Base-by-base conservation (phyloP, 2,329 filamentous ascomycete genomes). In the Fusarium sp. region DNA sequence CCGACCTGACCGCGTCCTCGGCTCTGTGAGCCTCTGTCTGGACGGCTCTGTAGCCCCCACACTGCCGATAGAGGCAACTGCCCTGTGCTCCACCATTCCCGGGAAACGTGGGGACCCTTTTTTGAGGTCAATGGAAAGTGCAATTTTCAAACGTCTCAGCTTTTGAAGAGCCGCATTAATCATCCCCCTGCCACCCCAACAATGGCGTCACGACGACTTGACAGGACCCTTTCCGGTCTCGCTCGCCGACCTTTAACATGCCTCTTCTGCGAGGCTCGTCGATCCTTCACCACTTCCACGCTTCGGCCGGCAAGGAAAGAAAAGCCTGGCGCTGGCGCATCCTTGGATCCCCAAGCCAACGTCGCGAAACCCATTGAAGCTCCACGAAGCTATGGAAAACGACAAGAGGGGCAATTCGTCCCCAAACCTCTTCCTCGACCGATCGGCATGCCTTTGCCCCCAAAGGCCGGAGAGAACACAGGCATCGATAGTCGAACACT, bases 391-490 rank as follows among this genome's bases (percentile, higher is more conserved):
- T 89, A 89, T 69, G 89, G 89, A 72, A 85, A 84, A 75, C 82
- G 83, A 17, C 72, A 84, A 28, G 79, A 84, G 4, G 79, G 76
- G 13, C 76, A 82, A 30, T 91, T 90, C 73, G 86, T 82, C 11
- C 89, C 89, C 7, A 85, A 83, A 71, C 85, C 84, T 19, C 80
- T 92, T 41, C 80, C 83, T 39, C 89, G 93, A 37, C 95, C 96
- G 15, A 95, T 99, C 70, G 96, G 96, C 65, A 88, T 97, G 79
- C 83, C 85, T 13, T 80, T 87, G 37, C 91, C 94, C 3, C 96
- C 96, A 0, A 81, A 84, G 59, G 81, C 87, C 14, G 93, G 93
- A 62, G 90, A 98, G 78, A 97, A 98, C 80, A 90, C 89, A 3
- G 94, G 94, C 53, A 78, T 92, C 64, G 92, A 96, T 73, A 75